phyloP scores from a whole-genome alignment of 2,329 filamentous ascomycete species.

The Coniosporium tulheliwenetii region DNA sequence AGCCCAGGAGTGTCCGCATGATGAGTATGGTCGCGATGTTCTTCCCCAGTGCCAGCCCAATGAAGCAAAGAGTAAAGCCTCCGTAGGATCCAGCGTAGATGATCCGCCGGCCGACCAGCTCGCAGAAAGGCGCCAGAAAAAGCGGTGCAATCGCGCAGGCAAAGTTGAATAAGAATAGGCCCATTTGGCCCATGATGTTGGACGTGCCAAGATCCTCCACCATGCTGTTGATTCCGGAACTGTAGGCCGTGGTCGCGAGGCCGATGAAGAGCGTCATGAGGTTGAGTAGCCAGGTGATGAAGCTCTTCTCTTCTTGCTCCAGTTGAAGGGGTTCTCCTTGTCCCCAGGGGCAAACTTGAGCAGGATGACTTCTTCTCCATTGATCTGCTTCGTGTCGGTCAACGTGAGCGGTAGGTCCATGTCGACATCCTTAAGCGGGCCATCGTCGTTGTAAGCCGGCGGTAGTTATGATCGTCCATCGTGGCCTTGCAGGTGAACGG shows the following conservation, averaged over 20 bases:
- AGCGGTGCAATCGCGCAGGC: slow-evolving; percentile 31
- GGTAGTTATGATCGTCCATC: no score
- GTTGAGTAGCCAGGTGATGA: slow-evolving; percentile 31
- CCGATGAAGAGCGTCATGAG: slow-evolving; percentile 39
- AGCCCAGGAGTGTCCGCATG: slow-evolving; percentile 29
- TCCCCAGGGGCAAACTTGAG: slow-evolving; percentile 31
- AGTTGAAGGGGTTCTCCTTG: slow-evolving; percentile 37
- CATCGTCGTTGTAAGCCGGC: slow-evolving; percentile 12
- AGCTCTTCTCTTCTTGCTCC: slow-evolving; percentile 25
- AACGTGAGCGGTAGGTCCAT: slow-evolving; percentile 34
- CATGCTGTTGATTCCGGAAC: slow-evolving; percentile 32
- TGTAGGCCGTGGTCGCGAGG: slow-evolving; percentile 38
- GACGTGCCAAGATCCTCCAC: slow-evolving; percentile 26
- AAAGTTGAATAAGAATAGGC: slow-evolving; percentile 35
- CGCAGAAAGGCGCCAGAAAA: slow-evolving; percentile 34
- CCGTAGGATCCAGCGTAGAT: slow-evolving; percentile 30
- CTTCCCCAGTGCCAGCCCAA: slow-evolving; percentile 30
- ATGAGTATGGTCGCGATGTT: slow-evolving; percentile 33
- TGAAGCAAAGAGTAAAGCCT: slow-evolving; percentile 32
- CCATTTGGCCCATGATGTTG: slow-evolving; percentile 29
- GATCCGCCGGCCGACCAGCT: slow-evolving; percentile 30
- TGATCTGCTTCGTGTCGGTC: slow-evolving; percentile 24
- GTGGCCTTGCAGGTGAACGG: no score
- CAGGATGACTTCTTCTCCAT: slow-evolving; percentile 29
- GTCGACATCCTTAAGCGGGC: slow-evolving; percentile 26